Percentiles rank a stretch among this genome's conserved stretches.
These are phyloP conservation scores for Teunomyces kruisii DNA, from an alignment of 805 yeast species.

Conservation along the genomic window DNA sequence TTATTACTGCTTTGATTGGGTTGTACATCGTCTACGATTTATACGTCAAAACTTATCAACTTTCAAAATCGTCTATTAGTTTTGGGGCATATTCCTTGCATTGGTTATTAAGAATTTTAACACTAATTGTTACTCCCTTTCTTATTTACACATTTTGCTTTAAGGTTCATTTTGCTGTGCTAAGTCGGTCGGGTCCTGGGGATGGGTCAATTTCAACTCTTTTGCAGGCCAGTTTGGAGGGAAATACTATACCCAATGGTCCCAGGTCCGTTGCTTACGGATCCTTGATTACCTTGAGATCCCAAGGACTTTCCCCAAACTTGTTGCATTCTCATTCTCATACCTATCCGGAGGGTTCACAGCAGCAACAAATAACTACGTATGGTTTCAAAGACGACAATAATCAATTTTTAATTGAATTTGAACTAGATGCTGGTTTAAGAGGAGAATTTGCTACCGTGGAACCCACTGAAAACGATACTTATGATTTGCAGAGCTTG, in stretches of 20 bases:
- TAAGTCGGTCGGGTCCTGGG: constrained; percentile 86
- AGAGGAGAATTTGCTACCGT: constrained; percentile 31
- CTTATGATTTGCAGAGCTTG: constrained; percentile 12
- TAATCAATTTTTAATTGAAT: constrained; percentile 88
- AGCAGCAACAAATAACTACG: constrained; percentile 92
- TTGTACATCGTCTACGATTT: constrained; percentile 57
- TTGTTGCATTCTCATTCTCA: constrained; percentile 87
- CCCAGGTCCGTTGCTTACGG: constrained; percentile 67
- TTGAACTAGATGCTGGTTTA: constrained; percentile 49
- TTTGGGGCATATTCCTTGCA: constrained; percentile 48
- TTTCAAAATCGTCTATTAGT: constrained; percentile 14
- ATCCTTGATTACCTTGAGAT: constrained; percentile 62
- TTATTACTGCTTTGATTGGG: constrained; percentile 61
- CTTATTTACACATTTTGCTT: constrained; percentile 69
- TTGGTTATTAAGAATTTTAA: constrained; percentile 68
- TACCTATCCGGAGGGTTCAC: constrained; percentile 85
- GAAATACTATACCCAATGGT: constrained; percentile 61
- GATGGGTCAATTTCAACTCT: constrained; percentile 88
- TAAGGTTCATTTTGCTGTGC: constrained; percentile 74
- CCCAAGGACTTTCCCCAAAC: constrained; percentile 71
- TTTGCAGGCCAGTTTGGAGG: constrained; percentile 82
- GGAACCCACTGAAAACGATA: constrained; percentile 17
- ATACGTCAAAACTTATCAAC: constrained; percentile 42
- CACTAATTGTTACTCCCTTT: constrained; percentile 72
- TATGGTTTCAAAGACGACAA: constrained; percentile 95